Evolutionary conservation across 2,329 filamentous ascomycete species (phyloP), one percentile per base, ranked within the genome.

Genomic region (Claviceps paspali): DNA sequence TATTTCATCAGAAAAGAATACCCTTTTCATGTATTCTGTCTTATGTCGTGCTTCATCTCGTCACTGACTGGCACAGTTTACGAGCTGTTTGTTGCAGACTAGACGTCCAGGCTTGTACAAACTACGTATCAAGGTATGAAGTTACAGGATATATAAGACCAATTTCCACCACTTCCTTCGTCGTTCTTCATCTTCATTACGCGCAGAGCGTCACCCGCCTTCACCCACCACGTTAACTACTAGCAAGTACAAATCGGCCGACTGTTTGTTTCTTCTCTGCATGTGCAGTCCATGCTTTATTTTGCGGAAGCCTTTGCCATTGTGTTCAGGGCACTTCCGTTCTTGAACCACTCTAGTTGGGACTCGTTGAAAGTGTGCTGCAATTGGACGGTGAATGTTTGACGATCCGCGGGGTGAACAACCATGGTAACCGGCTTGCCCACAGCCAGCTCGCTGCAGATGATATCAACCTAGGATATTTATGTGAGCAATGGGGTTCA

Each of bases 271-370:
- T 21, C 29, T 32, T 12, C 22, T 32, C 11, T 32, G 29, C 29
- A 22, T 3, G 6, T 18, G 14, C 17, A 22, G 29, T 18, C 18
- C 7, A 22, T 7, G 18, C 21, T 33, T 56, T 57, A 49, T 60
- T 51, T 47, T 50, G 52, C 34, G 53, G 53, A 32, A 30, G 49
- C 41, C 77, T 91, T 92, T 49, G 88, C 87, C 88, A 98, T 98
- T 52, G 87, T 95, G 78, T 98, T 98, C 49, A 98, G 73, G 39
- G 91, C 91, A 55, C 80, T 87, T 49, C 91, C 91, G 62, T 96
- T 92, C 74, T 86, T 87, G 76, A 98, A 98, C 91, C 91, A 98
- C 68, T 95, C 82, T 45, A 98, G 81, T 70, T 98, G 91, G 51
- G 82, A 77, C 61, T 85, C 85, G 73, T 98, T 98, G 79, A 94